Base-by-base conservation (phyloP, 257 asterid species). In the Fraxinus excelsior region DNA sequence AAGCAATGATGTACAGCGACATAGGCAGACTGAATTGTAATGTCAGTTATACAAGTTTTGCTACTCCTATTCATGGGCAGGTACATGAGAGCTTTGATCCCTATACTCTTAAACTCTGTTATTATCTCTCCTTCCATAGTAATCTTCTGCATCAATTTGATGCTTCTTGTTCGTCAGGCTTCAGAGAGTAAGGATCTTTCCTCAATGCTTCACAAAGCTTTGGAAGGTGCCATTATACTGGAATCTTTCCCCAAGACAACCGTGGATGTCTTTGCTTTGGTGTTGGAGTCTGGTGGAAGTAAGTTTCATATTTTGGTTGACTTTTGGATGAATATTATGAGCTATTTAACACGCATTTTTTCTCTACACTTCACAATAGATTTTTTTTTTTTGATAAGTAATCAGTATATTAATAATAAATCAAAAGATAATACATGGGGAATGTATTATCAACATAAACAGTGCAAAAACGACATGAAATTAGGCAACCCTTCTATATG, bases 201-300 rank as follows among this genome's bases (percentile, higher is more conserved):
- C 3, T 81, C 97, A 70, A 93, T 90, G 96, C 92, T 96, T 62
- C 97, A 90, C 85, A 96, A 88, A 87, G 94, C 99, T 81, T 84
- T 96, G 76, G 97, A 93, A 81, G 99, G 97, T 79, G 91, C 96
- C 78, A 91, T 96, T 80, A 88, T 96, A 73, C 88, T 96, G 77
- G 87, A 91, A 67, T 91, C 97, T 58, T 96, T 96, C 82, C 99
- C 99, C 56, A 96, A 96, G 88, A 96, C 98, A 3, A 91, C 97
- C 32, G 98, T 96, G 58, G 99, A 96, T 88, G 98, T 96, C 72
- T 93, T 96, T 82, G 98, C 98, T 82, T 86, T 96, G 89, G 98
- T 96, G 65, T 83, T 96, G 94, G 99, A 96, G 87, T 93, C 99
- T 78, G 97, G 98, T 72, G 99, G 99, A 82, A 86, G 99, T 94